Conservation (phyloP, 1,284 basidiomycete species). For the Tylopilus sp. region DNA sequence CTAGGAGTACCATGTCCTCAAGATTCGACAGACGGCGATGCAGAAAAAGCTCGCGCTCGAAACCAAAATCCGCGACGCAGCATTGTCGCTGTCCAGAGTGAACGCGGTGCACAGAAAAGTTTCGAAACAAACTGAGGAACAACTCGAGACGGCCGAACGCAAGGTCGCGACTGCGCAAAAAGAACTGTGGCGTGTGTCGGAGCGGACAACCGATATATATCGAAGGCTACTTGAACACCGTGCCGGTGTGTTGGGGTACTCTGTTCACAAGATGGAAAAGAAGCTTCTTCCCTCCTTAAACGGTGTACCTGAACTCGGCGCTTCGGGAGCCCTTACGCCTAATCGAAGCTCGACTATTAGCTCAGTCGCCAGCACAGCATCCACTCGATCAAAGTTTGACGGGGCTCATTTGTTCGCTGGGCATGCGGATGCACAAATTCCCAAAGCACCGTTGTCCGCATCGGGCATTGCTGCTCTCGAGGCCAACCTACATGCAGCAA, state of each 20-base stretch:
- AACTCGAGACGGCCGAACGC: constrained; percentile 62
- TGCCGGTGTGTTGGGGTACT: constrained; percentile 69
- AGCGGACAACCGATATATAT: constrained; percentile 57
- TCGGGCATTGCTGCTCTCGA: constrained; percentile 48
- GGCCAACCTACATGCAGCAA: constrained; percentile 56
- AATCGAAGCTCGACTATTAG: constrained; percentile 50
- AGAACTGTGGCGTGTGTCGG: constrained; percentile 63
- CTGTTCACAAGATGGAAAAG: constrained; percentile 65
- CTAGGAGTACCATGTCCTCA: constrained; percentile 68
- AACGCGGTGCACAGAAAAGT: constrained; percentile 57
- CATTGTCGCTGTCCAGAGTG: constrained; percentile 63
- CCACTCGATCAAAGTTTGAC: constrained; percentile 59
- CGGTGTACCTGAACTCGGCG: constrained; percentile 32
- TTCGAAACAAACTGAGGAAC: constrained; percentile 66
- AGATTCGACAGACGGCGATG: constrained; percentile 57
- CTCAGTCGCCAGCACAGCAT: constrained; percentile 46
- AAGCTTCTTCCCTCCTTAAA: constrained; percentile 41
- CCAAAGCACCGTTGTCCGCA: constrained; percentile 34
- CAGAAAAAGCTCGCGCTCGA: constrained; percentile 70
- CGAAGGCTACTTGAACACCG: constrained; percentile 70
- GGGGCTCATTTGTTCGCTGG: constrained; percentile 81
- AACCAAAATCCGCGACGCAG: constrained; percentile 79
- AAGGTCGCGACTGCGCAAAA: constrained; percentile 66
- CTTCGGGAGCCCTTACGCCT: constrained; percentile 53
- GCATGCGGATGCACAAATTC: constrained; percentile 59